These are phyloP conservation scores for Detonula confervacea DNA, from an alignment of 352 stramenopile species.

Conservation along the genomic window DNA sequence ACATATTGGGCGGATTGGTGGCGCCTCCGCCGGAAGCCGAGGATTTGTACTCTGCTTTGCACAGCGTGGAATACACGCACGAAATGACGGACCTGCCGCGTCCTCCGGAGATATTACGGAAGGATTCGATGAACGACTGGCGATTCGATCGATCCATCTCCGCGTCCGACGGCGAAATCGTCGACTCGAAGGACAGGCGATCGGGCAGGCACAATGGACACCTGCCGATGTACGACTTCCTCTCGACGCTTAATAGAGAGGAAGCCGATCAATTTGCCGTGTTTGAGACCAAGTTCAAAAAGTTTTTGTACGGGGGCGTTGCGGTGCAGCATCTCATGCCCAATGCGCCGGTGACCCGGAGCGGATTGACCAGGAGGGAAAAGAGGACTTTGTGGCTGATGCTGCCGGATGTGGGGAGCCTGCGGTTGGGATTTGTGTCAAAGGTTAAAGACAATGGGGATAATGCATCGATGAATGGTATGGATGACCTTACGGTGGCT, in stretches of 20 bases:
- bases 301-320: slow-evolving; percentile 82
- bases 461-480: slow-evolving; percentile 33
- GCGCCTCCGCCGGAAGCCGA: slow-evolving; percentile 75
- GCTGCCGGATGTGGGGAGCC: slow-evolving; percentile 68
- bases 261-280: slow-evolving; percentile 58
- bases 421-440: slow-evolving; percentile 80
- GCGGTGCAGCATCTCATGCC: slow-evolving; percentile 69
- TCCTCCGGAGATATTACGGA: slow-evolving; percentile 63
- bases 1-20: slow-evolving; percentile 87
- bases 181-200: slow-evolving; percentile 46
- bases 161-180: slow-evolving; percentile 36
- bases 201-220: background rate
- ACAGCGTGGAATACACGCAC: slow-evolving; percentile 80
- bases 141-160: slow-evolving; percentile 59
- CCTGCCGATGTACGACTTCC: slow-evolving; percentile 50
- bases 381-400: slow-evolving; percentile 81
- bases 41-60: slow-evolving; percentile 75
- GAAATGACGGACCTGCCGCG: slow-evolving; percentile 71
- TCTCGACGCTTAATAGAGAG: slow-evolving; percentile 59
- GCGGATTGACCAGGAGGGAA: slow-evolving; percentile 61
- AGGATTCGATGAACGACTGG: slow-evolving; percentile 71
- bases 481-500: slow-evolving; percentile 50
- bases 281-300: slow-evolving; percentile 80
- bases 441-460: slow-evolving; percentile 61
- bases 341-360: slow-evolving; percentile 37